Percentiles rank a stretch among this genome's conserved stretches.
Conservation (phyloP, 441 rosid species). For the Flueggea neowawraea region DNA sequence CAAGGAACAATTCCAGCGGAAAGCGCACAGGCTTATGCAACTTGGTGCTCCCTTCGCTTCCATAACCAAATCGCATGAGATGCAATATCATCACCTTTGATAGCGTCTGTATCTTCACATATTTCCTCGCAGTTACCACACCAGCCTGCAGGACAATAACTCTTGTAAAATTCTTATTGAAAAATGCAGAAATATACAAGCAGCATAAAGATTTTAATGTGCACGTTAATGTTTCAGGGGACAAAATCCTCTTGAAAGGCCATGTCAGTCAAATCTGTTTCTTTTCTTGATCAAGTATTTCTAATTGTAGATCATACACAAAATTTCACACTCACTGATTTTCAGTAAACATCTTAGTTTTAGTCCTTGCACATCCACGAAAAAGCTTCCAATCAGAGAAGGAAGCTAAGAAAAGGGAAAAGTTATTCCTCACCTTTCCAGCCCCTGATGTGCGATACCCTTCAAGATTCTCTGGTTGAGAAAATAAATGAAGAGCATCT, state of each 20-base stretch:
- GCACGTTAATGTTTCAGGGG: too few relatives aligned
- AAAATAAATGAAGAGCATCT: slow-evolving; percentile 81
- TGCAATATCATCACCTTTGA: slow-evolving; percentile 94
- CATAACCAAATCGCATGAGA: slow-evolving; percentile 93
- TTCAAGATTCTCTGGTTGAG: slow-evolving; percentile 83
- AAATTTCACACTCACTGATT: too few relatives aligned
- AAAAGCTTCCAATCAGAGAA: too few relatives aligned
- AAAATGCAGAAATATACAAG: neutral
- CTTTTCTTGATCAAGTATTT: too few relatives aligned
- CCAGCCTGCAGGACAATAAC: slow-evolving; percentile 48
- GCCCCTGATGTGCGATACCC: slow-evolving; percentile 74
- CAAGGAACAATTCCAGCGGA: slow-evolving; percentile 71
- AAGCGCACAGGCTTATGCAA: slow-evolving; percentile 82
- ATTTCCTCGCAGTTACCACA: slow-evolving; percentile 81
- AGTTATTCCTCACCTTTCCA: slow-evolving; percentile 63
- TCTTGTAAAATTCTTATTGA: neutral
- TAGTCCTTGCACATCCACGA: too few relatives aligned
- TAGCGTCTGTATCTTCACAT: slow-evolving; percentile 71
- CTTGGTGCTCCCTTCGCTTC: slow-evolving; percentile 91
- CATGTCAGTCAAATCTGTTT: too few relatives aligned
- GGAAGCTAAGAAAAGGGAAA: neutral
- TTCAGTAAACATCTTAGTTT: too few relatives aligned
- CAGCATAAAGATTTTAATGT: too few relatives aligned
- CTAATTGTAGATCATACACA: too few relatives aligned
- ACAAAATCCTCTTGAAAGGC: too few relatives aligned